These are phyloP conservation scores for Verticillium klebahnii DNA, from an alignment of 2,329 filamentous ascomycete species.

Conservation along the genomic window DNA sequence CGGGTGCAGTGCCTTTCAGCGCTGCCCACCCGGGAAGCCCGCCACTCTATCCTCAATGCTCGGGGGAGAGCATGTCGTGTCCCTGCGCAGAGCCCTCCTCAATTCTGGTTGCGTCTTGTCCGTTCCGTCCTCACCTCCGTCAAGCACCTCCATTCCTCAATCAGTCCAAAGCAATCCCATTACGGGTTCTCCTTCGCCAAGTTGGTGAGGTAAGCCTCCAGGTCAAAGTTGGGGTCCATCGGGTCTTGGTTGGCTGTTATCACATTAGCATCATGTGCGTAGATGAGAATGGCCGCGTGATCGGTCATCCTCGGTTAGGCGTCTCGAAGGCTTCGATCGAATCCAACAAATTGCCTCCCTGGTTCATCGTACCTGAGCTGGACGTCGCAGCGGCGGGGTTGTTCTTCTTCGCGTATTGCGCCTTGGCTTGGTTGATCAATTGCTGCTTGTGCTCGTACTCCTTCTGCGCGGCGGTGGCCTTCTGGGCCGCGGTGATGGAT, in stretches of 20 bases:
- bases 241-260: slow-evolving; percentile 66
- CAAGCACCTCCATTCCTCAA: slow-evolving; percentile 16
- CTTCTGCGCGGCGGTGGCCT: slow-evolving; percentile 64
- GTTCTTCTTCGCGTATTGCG: slow-evolving; percentile 77
- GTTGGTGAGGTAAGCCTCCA: slow-evolving; percentile 76
- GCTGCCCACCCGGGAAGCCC: slow-evolving; percentile 5
- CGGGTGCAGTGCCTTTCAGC: slow-evolving; percentile 33
- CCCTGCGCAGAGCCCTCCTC: slow-evolving; percentile 11
- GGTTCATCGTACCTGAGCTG: slow-evolving; percentile 7
- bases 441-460: slow-evolving; percentile 89
- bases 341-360: slow-evolving; percentile 10
- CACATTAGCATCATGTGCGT: not conserved
- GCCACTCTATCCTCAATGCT: slow-evolving; percentile 1
- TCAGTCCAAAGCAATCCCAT: slow-evolving; percentile 9
- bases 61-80: slow-evolving; percentile 3
- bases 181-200: slow-evolving; percentile 51
- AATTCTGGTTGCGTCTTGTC: slow-evolving; percentile 17
- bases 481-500: slow-evolving; percentile 68
- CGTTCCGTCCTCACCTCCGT: slow-evolving; percentile 20
- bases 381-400: slow-evolving; percentile 37
- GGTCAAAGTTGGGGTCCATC: slow-evolving; percentile 84
- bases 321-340: not conserved
- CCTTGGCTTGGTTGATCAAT: slow-evolving; percentile 90
- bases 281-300: not conserved
- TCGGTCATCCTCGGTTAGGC: not conserved